A percentile compares a stretch with the other conserved stretches of the same genome.
Conservation (phyloP, 768 basidiomycete species). For the Roridomyces roridus region DNA sequence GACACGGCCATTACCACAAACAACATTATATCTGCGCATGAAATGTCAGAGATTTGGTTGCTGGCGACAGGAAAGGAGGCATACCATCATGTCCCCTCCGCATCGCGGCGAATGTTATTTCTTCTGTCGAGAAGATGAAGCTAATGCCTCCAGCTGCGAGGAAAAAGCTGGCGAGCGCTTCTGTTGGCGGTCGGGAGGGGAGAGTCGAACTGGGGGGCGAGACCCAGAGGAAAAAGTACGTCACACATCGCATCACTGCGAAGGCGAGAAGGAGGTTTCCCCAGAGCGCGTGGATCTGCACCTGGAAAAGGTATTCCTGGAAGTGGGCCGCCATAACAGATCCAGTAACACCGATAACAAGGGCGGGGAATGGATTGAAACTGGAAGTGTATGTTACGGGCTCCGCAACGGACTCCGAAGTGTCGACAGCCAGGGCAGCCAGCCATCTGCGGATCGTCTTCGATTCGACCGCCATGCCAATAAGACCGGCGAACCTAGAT, state of each 20-base stretch:
- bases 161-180: conserved; percentile 87
- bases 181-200: conserved; percentile 93
- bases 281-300: conserved; percentile 92
- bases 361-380: conserved; percentile 93
- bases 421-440: conserved; percentile 56
- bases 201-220: conserved; percentile 82
- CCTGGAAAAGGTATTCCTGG: conserved; percentile 93
- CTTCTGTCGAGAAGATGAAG: conserved; percentile 92
- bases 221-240: conserved; percentile 95
- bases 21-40: conserved; percentile 79
- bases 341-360: conserved; percentile 93
- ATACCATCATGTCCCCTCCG: conserved; percentile 83
- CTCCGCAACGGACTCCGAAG: conserved; percentile 56
- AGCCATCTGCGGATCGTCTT: conserved; percentile 76
- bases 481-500: conserved; percentile 80
- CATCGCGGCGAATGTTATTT: conserved; percentile 91
- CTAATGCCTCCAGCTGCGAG: conserved; percentile 86
- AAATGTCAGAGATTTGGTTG: background rate
- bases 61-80: conserved; percentile 25
- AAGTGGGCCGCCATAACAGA: conserved; percentile 92
- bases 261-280: conserved; percentile 84
- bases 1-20: conserved; percentile 87
- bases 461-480: conserved; percentile 91
- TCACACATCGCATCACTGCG: conserved; percentile 80
- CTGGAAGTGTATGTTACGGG: conserved; percentile 77